Conservation (phyloP, 2,329 filamentous ascomycete genomes). For the Arthrobotrys iridis region DNA sequence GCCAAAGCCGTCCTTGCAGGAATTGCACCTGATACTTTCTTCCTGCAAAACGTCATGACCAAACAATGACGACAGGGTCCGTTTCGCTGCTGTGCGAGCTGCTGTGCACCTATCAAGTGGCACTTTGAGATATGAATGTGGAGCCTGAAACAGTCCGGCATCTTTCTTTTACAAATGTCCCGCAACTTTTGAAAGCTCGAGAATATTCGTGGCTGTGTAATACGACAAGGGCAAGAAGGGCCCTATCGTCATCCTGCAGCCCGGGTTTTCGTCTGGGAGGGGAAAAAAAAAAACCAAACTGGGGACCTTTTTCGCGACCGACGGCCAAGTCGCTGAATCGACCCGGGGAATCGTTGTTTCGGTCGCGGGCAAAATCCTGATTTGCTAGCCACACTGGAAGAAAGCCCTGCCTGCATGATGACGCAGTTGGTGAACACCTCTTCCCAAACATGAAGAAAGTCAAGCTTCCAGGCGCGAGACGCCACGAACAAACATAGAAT, state of each 20-base stretch:
- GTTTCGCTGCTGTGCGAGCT: not conserved
- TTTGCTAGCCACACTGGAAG: slow-evolving; percentile 31
- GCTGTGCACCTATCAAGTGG: not conserved
- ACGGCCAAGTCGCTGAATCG: not conserved
- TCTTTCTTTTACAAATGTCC: not conserved
- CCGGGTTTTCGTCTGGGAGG: not conserved
- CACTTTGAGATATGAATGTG: not conserved
- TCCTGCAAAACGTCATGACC: slow-evolving; percentile 44
- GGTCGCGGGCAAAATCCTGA: slow-evolving; percentile 53
- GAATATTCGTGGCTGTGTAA: slow-evolving; percentile 45
- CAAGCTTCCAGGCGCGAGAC: slow-evolving; percentile 25
- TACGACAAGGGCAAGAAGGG: slow-evolving; percentile 1
- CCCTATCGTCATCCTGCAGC: slow-evolving; percentile 51
- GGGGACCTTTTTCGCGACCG: slow-evolving; percentile 19
- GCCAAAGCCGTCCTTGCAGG: slow-evolving; percentile 42
- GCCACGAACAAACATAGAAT: slow-evolving; percentile 1
- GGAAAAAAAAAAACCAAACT: slow-evolving; percentile 20
- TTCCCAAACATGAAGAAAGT: not conserved
- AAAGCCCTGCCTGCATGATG: slow-evolving; percentile 50
- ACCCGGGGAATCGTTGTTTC: slow-evolving; percentile 32
- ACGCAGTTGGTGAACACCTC: slow-evolving; percentile 24
- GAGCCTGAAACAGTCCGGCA: not conserved
- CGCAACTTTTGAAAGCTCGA: slow-evolving; percentile 5
- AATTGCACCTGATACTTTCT: not conserved
- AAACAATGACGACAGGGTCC: slow-evolving; percentile 53